Evolutionary conservation across 495 filamentous ascomycete species (phyloP).

Genomic region (Hyaloscypha bicolor): DNA sequence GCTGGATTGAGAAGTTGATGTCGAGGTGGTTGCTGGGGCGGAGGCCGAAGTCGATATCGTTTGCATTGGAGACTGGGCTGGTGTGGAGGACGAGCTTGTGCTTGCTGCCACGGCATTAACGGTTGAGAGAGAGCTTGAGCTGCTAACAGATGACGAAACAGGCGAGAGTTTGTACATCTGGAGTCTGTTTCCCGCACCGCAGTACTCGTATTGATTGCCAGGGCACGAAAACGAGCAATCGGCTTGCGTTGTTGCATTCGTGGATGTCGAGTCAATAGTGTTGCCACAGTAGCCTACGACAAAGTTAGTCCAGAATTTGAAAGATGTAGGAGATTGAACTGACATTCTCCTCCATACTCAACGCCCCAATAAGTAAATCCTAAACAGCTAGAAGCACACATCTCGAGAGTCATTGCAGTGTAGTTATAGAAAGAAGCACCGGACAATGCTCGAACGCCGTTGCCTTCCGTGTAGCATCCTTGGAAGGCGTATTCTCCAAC

Average conservation of each 20-base stretch:
- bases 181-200: slow-evolving; percentile 58
- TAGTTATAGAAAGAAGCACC: slow-evolving; percentile 25
- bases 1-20: not conserved
- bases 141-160: not conserved
- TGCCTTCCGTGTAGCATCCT: slow-evolving; percentile 33
- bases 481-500: slow-evolving; percentile 25
- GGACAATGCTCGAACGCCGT: slow-evolving; percentile 25
- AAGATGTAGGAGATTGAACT: slow-evolving; percentile 17
- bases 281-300: slow-evolving; percentile 39
- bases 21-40: not conserved
- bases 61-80: not conserved
- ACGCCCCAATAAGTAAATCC: slow-evolving; percentile 30
- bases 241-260: slow-evolving; percentile 33
- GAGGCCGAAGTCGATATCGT: not conserved
- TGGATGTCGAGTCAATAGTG: slow-evolving; percentile 4
- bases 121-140: not conserved
- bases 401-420: slow-evolving; percentile 32
- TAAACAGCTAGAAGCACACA: slow-evolving; percentile 27
- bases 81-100: slow-evolving; percentile 2
- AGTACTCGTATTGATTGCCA: slow-evolving; percentile 55
- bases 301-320: too few relatives aligned
- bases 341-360: slow-evolving; percentile 51
- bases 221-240: slow-evolving; percentile 61
- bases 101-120: not conserved
- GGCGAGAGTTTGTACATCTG: slow-evolving; percentile 45